Evolutionary conservation across 2,329 filamentous ascomycete species (phyloP).

Genomic region (Fusarium domesticum): DNA sequence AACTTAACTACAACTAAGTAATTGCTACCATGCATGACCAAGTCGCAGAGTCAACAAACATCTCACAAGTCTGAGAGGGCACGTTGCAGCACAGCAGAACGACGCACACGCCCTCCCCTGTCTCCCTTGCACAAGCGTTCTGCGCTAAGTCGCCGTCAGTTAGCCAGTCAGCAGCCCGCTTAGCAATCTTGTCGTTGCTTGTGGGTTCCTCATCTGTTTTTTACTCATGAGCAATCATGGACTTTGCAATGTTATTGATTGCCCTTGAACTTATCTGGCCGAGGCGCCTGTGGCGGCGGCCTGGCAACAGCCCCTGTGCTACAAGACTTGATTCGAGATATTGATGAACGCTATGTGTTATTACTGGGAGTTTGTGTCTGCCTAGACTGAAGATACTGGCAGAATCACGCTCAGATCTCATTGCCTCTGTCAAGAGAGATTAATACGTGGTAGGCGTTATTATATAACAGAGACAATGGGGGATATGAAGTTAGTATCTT

Average conservation of each 20-base stretch:
- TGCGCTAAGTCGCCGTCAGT: constrained; percentile 21
- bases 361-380: too few relatives aligned
- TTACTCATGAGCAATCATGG: constrained; percentile 5
- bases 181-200: constrained; percentile 20
- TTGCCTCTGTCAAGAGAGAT: too few relatives aligned
- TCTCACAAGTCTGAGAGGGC: constrained; percentile 3
- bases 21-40: too few relatives aligned
- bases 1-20: not conserved
- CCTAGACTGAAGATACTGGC: too few relatives aligned
- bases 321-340: not conserved
- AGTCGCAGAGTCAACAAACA: constrained; percentile 13
- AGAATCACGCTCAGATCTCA: too few relatives aligned
- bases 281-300: constrained; percentile 10
- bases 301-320: not conserved
- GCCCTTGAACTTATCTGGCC: constrained; percentile 9
- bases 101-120: constrained; percentile 11
- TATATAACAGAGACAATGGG: too few relatives aligned
- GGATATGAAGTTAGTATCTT: too few relatives aligned
- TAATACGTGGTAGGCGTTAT: too few relatives aligned
- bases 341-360: not conserved
- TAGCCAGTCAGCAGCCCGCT: constrained; percentile 15
- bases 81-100: constrained; percentile 13
- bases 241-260: constrained; percentile 21
- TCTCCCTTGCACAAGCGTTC: constrained; percentile 11
- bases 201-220: constrained; percentile 7